phyloP scores from a whole-genome alignment of 192 early-diverging fungal species.

The Allomyces javanicus region DNA sequence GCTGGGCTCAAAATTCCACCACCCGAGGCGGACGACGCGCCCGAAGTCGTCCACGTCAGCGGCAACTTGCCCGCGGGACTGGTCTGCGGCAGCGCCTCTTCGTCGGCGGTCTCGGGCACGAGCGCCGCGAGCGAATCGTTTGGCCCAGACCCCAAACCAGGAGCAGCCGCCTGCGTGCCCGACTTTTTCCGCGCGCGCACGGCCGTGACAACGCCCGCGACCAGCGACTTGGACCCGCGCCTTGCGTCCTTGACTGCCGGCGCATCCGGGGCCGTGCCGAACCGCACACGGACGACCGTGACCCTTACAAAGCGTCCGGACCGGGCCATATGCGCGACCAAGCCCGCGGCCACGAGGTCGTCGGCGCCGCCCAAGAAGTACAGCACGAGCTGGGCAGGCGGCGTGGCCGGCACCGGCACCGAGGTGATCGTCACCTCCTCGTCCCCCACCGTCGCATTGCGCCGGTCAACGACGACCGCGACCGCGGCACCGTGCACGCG shows the following conservation, averaged over 20 bases:
- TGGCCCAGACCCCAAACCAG: too few species aligned
- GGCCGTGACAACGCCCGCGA: background rate
- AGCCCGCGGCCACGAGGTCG: conserved; percentile 39
- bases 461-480: background rate
- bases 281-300: background rate
- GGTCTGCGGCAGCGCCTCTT: too few species aligned
- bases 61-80: too few species aligned
- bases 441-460: conserved; percentile 3
- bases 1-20: too few species aligned
- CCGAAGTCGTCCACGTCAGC: too few species aligned
- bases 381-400: conserved; percentile 39
- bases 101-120: too few species aligned
- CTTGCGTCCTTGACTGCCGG: background rate
- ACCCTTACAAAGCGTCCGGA: background rate
- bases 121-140: too few species aligned
- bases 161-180: background rate
- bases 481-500: conserved; percentile 1
- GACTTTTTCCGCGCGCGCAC: background rate
- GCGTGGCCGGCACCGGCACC: conserved; percentile 15
- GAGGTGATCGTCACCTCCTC: conserved; percentile 4
- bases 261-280: background rate
- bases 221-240: background rate
- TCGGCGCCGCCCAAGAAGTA: conserved; percentile 53
- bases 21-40: too few species aligned
- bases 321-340: conserved; percentile 29